phyloP scores from a whole-genome alignment of 2,329 filamentous ascomycete species.

The Fusarium sp. region DNA sequence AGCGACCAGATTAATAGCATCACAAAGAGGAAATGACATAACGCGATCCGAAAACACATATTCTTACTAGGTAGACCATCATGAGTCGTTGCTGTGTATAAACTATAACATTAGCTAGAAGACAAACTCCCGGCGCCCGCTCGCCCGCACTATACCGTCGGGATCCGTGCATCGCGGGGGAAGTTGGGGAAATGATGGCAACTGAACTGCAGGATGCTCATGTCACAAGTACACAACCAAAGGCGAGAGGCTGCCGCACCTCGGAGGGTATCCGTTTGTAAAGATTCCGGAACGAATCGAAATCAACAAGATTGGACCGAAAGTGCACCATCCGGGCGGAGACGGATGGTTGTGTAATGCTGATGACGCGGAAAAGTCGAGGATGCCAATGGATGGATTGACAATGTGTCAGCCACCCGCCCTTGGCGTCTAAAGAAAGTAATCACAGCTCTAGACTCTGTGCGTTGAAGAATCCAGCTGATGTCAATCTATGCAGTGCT shows the following conservation, averaged over 20 bases:
- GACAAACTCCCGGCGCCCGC: conserved; percentile 41
- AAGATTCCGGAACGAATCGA: conserved; percentile 22
- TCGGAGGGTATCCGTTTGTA: conserved; percentile 35
- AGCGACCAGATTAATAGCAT: neutral
- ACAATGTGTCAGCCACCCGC: conserved; percentile 38
- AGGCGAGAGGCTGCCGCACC: conserved; percentile 28
- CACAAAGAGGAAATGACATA: neutral
- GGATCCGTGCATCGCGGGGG: conserved; percentile 47
- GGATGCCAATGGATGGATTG: conserved; percentile 32
- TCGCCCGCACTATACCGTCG: conserved; percentile 45
- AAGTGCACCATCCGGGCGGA: conserved; percentile 38
- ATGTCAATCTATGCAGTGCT: neutral
- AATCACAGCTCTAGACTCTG: conserved; percentile 19
- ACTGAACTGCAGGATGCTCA: conserved; percentile 35
- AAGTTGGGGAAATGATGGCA: conserved; percentile 47
- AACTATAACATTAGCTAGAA: conserved; percentile 2
- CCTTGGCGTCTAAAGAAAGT: conserved; percentile 18
- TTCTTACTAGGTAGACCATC: neutral
- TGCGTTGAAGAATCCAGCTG: conserved; percentile 3
- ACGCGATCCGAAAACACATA: neutral
- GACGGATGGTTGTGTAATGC: conserved; percentile 34
- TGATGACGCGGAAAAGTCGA: conserved; percentile 30
- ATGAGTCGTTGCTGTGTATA: neutral
- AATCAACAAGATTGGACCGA: conserved; percentile 16
- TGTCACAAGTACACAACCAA: conserved; percentile 30